Evolutionary conservation across 768 basidiomycete genomes (phyloP), one percentile per base, ranked within the genome.

Genomic region (Mycena filopes): DNA sequence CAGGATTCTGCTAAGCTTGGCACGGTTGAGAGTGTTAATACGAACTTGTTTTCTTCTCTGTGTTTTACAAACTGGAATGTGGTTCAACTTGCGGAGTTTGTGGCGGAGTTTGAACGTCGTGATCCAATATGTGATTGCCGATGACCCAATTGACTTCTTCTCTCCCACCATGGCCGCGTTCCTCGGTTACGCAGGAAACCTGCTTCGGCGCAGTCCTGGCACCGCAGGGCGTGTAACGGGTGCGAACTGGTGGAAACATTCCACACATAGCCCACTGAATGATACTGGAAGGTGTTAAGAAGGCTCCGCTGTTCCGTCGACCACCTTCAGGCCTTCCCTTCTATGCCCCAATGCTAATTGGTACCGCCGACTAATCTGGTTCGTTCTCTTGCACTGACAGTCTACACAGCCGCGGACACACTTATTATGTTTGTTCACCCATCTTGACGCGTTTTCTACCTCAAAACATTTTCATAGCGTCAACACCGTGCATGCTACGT

Each of bases 401-500:
- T 55, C 48, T 40, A 41, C 12, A 43, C 4, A 66, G 60, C 45
- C 21, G 15, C 57, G 25, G 65, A 66, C 43, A 49, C 45, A 31
- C 23, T 66, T 21, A 4, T 66, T 5, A 61, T 51, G 54, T 66
- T 21, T 11, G 65, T 53, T 21, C 12, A 5, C 33, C 36, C 38
- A 7, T 33, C 3, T n/a, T n/a, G n/a, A n/a, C n/a, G 9, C 36
- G 36, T 16, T 36, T 9, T 45, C 38, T 42, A 25, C 31, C 51
- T 43, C 26, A 46, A 21, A 43, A 16, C 28, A 21, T 16, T 45
- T 25, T 20, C 50, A 18, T 21, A 65, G 68, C 13, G 56, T 36
- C 2, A 69, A 61, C 60, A 50, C 60, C 11, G 60, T 63, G 11
- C 21, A 53, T 20, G 51, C 60, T 9, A 69, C 68, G 4, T 69